These are phyloP conservation scores for Peronosclerospora sorghi DNA, from an alignment of 352 stramenopile species.

Conservation along the genomic window DNA sequence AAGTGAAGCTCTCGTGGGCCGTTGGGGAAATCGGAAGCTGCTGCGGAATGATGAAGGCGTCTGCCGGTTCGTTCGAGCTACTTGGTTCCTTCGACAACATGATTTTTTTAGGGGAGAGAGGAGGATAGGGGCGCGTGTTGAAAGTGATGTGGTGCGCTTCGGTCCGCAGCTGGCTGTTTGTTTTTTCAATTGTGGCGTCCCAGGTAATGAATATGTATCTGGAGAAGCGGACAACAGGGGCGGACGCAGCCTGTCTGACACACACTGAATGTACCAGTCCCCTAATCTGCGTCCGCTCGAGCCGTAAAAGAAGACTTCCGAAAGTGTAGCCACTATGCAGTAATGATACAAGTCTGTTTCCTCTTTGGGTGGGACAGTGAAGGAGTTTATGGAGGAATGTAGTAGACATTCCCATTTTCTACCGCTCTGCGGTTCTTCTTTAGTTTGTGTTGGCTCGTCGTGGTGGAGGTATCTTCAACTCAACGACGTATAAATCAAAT, in stretches of 20 bases:
- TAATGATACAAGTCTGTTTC: too few species aligned
- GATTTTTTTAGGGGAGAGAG: constrained; percentile 1
- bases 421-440: too few species aligned
- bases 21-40: constrained; percentile 8
- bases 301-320: too few species aligned
- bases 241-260: constrained; percentile 10
- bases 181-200: too few species aligned
- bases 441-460: neutral
- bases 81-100: constrained; percentile 39
- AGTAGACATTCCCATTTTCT: too few species aligned
- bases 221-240: constrained; percentile 9
- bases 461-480: neutral
- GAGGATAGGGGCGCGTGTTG: neutral
- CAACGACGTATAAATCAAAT: too few species aligned
- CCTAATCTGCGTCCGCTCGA: constrained; percentile 9
- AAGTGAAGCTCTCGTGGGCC: constrained; percentile 1
- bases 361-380: too few species aligned
- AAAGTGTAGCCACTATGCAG: too few species aligned
- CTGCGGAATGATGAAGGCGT: constrained; percentile 1
- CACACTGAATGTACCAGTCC: neutral
- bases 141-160: constrained; percentile 1
- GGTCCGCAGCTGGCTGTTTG: constrained; percentile 15
- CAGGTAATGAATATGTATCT: neutral
- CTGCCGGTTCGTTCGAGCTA: constrained; percentile 4
- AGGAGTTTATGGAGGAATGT: too few species aligned